Evolutionary conservation across 306 rosid species (phyloP).

Genomic region (Mucuna pruriens): DNA sequence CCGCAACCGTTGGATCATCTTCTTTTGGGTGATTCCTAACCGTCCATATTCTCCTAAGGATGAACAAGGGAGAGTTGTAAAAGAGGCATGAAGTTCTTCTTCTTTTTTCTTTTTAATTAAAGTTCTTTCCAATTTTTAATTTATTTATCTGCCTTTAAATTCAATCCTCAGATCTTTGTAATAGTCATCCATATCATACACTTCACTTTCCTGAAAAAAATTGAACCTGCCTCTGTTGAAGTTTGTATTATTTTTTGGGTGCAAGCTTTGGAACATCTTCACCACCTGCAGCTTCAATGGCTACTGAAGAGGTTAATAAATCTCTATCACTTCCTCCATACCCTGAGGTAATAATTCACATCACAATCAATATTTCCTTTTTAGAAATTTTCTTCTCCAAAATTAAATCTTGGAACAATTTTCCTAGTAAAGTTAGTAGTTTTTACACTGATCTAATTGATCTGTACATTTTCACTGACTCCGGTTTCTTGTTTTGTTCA

Average conservation of each 20-base stretch:
- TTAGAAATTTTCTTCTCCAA: not conserved
- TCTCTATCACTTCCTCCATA: constrained; percentile 78
- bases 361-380: not conserved
- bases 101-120: not conserved
- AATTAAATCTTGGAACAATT: not conserved
- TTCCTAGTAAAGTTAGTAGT: not conserved
- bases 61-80: constrained; percentile 23
- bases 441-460: not conserved
- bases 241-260: not conserved
- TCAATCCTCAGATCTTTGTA: constrained; percentile 42
- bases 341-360: constrained; percentile 74
- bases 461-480: constrained; percentile 4
- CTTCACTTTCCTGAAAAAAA: constrained; percentile 7
- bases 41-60: constrained; percentile 49
- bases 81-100: constrained; percentile 3
- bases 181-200: constrained; percentile 45
- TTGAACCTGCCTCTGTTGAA: constrained; percentile 10
- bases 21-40: constrained; percentile 44
- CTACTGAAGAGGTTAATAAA: constrained; percentile 68
- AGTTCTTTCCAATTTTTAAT: constrained; percentile 33
- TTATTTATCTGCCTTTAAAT: constrained; percentile 52
- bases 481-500: not conserved
- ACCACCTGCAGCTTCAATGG: constrained; percentile 56
- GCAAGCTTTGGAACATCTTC: constrained; percentile 31
- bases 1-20: constrained; percentile 45